phyloP scores from a whole-genome alignment of 2,329 filamentous ascomycete species.

The Mycosphaerelloides madeirae region DNA sequence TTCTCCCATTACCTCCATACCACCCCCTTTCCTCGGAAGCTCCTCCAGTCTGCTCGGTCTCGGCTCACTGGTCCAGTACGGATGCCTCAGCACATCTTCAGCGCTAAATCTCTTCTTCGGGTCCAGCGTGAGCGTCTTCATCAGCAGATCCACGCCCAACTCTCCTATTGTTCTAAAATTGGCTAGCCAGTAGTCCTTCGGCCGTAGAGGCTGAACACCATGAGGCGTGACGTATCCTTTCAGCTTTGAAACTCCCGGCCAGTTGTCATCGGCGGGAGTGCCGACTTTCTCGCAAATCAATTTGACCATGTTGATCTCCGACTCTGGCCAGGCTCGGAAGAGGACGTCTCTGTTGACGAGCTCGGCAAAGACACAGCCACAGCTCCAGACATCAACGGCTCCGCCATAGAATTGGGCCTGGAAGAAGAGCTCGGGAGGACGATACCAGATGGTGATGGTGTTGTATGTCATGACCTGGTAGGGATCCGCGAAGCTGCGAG shows the following conservation, averaged over 20 bases:
- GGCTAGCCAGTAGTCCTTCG: slow-evolving; percentile 66
- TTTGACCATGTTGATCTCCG: slow-evolving; percentile 79
- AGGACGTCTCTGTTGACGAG: slow-evolving; percentile 78
- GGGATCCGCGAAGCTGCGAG: slow-evolving; percentile 82
- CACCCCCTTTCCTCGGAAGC: slow-evolving; percentile 71
- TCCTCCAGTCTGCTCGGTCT: slow-evolving; percentile 76
- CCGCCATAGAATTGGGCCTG: slow-evolving; percentile 85
- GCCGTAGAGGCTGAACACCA: slow-evolving; percentile 54
- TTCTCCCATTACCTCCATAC: slow-evolving; percentile 69
- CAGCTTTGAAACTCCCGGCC: slow-evolving; percentile 82
- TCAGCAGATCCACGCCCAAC: slow-evolving; percentile 80
- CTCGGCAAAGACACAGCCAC: slow-evolving; percentile 90
- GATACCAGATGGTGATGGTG: slow-evolving; percentile 96
- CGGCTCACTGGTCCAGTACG: slow-evolving; percentile 81
- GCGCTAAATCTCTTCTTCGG: slow-evolving; percentile 80
- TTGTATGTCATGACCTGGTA: slow-evolving; percentile 81
- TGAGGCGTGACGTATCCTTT: slow-evolving; percentile 72
- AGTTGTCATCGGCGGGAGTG: slow-evolving; percentile 88
- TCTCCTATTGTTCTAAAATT: slow-evolving; percentile 76
- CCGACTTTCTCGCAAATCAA: slow-evolving; percentile 82
- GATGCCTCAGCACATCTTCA: slow-evolving; percentile 69
- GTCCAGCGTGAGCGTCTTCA: slow-evolving; percentile 78
- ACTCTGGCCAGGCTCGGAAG: slow-evolving; percentile 64
- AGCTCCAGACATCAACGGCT: slow-evolving; percentile 89
- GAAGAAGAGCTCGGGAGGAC: slow-evolving; percentile 88